Evolutionary conservation across 2,329 filamentous ascomycete species (phyloP), one percentile per base, ranked within the genome.

Genomic region (Bisporella sp.): DNA sequence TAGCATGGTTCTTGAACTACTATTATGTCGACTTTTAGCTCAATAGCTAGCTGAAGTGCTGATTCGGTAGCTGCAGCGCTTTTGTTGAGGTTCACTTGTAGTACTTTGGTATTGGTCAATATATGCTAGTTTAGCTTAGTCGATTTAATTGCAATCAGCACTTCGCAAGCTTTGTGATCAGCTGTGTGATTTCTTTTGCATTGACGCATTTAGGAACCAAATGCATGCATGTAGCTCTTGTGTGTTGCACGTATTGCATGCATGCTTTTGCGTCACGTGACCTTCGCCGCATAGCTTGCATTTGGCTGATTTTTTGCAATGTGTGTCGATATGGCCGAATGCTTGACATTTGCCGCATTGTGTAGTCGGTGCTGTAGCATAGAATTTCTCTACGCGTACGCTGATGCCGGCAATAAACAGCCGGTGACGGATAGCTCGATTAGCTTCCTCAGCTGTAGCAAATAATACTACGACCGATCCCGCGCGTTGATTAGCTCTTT

Each of bases 341-440:
- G 41, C 28, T n/a, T 45, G 31, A 29, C 48, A 50, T 21, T 46
- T 50, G 4, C 29, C 5, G 31, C 42, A 50, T 32, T 50, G 35
- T 4, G 43, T 46, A 7, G 28, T 46, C 12, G 11, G 31, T 6
- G 48, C 43, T 46, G 41, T 39, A 41, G 13, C 11, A 9, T 46
- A 50, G 28, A 46, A 39, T 21, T 21, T 21, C 13, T 41, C 8
- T 6, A 49, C 47, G 5, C 42, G 30, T 9, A 46, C 32, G 31
- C 43, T 46, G 13, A 37, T 50, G 35, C 35, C 37, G 28, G 30
- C 48, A 31, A 50, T 46, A 39, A 46, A 47, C 2, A 50, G 31
- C 31, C 44, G 9, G 28, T 50, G 41, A n/a, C 33, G 8, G 11
- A 50, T 50, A 12, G 48, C 48, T 41, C 42, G 37, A 21, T 39